Conservation (phyloP, 805 yeast species). For the Metschnikowia baotianmanensis region DNA sequence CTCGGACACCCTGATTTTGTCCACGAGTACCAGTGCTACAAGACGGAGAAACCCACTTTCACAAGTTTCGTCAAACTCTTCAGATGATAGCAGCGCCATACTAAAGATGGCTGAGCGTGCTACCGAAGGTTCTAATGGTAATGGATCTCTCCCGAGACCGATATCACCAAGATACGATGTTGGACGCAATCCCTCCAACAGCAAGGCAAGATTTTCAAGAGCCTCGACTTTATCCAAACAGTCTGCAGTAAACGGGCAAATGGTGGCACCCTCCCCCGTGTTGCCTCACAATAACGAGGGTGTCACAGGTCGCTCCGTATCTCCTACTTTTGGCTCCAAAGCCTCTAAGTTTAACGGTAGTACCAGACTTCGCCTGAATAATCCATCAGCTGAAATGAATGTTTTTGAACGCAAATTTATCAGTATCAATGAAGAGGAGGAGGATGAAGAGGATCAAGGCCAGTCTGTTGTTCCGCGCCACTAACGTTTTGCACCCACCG, state of each 20-base stretch:
- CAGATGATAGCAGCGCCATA: slow-evolving; percentile 31
- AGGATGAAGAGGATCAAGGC: slow-evolving; percentile 6
- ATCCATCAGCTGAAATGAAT: not conserved
- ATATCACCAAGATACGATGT: slow-evolving; percentile 6
- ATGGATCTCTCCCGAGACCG: slow-evolving; percentile 2
- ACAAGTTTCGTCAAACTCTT: slow-evolving; percentile 37
- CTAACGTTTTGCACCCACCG: slow-evolving; percentile 12
- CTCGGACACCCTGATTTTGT: slow-evolving; percentile 35
- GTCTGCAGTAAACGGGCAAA: slow-evolving; percentile 2
- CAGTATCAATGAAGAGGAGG: slow-evolving; percentile 12
- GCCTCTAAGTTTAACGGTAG: not conserved
- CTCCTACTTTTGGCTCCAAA: slow-evolving; percentile 11
- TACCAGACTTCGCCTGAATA: not conserved
- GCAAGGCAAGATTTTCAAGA: slow-evolving; percentile 1
- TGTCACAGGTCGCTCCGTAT: slow-evolving; percentile 3
- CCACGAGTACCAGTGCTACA: slow-evolving; percentile 29
- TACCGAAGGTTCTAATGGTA: slow-evolving; percentile 8
- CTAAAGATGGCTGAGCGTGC: slow-evolving; percentile 10
- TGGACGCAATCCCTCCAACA: not conserved
- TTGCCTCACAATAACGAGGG: slow-evolving; percentile 6
- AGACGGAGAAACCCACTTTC: slow-evolving; percentile 29
- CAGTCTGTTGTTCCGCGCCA: not conserved
- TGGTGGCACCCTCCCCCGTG: slow-evolving; percentile 10
- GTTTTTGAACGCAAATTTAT: slow-evolving; percentile 12
- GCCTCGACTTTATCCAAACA: not conserved